These are phyloP conservation scores for Aspergillus puulaauensis DNA, from an alignment of 2,329 filamentous ascomycete genomes.

Conservation along the genomic window DNA sequence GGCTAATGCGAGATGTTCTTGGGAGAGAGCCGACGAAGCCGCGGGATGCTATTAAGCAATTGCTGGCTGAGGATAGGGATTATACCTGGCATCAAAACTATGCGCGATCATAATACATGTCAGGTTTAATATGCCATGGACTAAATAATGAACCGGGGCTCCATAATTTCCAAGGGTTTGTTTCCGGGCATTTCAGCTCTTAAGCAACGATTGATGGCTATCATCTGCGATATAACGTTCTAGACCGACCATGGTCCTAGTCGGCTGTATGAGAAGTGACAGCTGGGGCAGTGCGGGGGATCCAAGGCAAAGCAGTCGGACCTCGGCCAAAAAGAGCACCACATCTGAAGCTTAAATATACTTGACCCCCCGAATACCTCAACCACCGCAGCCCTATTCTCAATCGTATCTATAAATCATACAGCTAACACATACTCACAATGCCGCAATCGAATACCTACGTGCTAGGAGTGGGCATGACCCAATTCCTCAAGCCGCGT, in stretches of 20 bases:
- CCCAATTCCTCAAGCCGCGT: constrained; percentile 96
- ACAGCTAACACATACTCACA: not conserved
- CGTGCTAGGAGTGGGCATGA: constrained; percentile 97
- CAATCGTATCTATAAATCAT: too few species aligned
- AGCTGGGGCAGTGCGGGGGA: not conserved
- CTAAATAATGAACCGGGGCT: too few species aligned
- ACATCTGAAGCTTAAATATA: not conserved
- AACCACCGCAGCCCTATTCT: too few species aligned
- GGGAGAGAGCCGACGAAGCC: constrained; percentile 45
- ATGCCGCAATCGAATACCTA: constrained; percentile 55
- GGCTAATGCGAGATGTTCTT: constrained; percentile 45
- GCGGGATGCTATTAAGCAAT: constrained; percentile 31
- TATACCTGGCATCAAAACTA: constrained; percentile 51
- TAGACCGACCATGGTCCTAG: not conserved
- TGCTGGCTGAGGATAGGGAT: constrained; percentile 31
- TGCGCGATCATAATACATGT: constrained; percentile 6
- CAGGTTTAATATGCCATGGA: not conserved
- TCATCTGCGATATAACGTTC: too few species aligned
- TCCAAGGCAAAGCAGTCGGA: constrained; percentile 1
- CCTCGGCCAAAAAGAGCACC: not conserved
- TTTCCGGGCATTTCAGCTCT: too few species aligned
- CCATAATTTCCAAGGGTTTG: too few species aligned
- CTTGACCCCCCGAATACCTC: not conserved
- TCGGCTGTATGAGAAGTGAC: not conserved
- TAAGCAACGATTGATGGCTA: too few species aligned